Base-by-base conservation (phyloP, 441 rosid genomes). In the Theobroma grandiflorum region DNA sequence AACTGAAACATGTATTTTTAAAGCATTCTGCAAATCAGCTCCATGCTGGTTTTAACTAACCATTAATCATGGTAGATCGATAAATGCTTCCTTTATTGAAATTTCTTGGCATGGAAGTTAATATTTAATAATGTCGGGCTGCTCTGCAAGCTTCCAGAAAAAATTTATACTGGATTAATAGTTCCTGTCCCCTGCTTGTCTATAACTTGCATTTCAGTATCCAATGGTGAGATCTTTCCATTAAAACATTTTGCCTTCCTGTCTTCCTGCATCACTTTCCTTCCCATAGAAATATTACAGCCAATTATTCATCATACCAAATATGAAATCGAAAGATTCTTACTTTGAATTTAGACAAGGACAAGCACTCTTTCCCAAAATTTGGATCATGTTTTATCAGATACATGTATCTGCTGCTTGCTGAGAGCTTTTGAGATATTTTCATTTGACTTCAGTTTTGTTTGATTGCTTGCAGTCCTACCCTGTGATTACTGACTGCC, bases 401-500 rank as follows among this genome's bases (percentile, higher is more conserved):
- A n/a, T 57, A 50, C 33, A 61, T 33, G 62, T 15, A 64, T 35
- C 7, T 66, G 50, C 47, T 8, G 50, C 2, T 70, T 70, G 58
- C 20, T 57, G 2, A 18, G 57, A 66, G 22, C 52, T 12, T 80
- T 26, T 18, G 53, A 33, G 67, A 58, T 61, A 61, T 62, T 31
- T 58, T 61, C 35, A 45, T 66, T 66, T 80, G 64, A 74, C 52
- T 35, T 59, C 12, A 68, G 40, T 61, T 76, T 58, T 18, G 72
- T 47, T 26, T 69, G 50, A 57, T 84, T 84, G 77, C 65, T 81
- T 90, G 91, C 89, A 96, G 99, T 89, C 93, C 8, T 96, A 92
- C 82, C 98, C 99, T 2, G 76, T 83, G 26, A 89, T 92, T 66
- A 96, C 98, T 3, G 98, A 96, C 69, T 94, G 91, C 82, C 85